Evolutionary conservation across 2,329 filamentous ascomycete species (phyloP).

Genomic region (Bipolaris victoriae): DNA sequence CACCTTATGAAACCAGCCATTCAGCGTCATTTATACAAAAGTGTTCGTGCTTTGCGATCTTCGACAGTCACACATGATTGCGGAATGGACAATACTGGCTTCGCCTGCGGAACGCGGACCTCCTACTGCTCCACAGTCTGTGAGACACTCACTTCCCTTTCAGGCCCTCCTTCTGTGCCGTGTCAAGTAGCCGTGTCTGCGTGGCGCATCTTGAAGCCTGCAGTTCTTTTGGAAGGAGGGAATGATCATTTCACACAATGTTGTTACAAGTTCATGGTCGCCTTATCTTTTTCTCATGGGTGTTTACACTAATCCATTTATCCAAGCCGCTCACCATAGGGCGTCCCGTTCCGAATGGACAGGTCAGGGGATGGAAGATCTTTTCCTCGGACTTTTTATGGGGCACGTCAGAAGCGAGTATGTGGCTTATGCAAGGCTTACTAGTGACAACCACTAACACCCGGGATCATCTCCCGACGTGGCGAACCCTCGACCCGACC

Average conservation of each 20-base stretch:
- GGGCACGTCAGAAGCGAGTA: conserved; percentile 6
- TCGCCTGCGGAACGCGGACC: background rate
- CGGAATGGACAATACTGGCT: background rate
- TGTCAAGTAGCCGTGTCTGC: background rate
- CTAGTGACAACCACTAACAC: conserved; percentile 5
- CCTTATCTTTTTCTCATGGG: background rate
- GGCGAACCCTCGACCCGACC: conserved; percentile 2
- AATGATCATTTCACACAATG: background rate
- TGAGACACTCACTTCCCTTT: background rate
- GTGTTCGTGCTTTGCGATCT: background rate
- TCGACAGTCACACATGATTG: background rate
- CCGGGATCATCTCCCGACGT: conserved; percentile 6
- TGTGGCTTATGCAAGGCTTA: conserved; percentile 10
- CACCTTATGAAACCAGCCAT: background rate
- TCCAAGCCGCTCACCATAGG: conserved; percentile 1
- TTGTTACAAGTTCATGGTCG: background rate
- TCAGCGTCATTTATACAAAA: background rate
- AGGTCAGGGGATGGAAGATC: background rate
- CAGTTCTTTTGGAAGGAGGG: background rate
- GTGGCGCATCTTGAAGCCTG: background rate
- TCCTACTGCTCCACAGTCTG: background rate
- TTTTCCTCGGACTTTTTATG: conserved; percentile 9
- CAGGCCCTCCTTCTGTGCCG: background rate
- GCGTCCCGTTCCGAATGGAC: background rate
- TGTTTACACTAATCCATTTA: conserved; percentile 1